Conservation (phyloP, 2,329 filamentous ascomycete genomes). For the Epichloe brachyelytri region DNA sequence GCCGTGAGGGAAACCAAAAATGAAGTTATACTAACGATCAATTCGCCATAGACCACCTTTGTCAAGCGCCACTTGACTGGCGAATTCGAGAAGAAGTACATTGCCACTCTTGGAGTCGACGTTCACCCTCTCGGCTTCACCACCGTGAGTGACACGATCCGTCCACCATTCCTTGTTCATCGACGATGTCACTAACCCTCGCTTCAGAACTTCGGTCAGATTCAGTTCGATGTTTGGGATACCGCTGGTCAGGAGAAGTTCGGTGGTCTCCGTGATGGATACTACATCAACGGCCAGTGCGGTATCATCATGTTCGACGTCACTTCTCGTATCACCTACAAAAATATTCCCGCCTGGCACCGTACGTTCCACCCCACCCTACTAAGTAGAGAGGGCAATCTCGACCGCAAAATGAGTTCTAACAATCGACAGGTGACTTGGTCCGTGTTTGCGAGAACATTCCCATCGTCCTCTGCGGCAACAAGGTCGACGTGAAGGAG, state of each 20-base stretch:
- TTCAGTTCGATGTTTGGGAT: slow-evolving; percentile 99
- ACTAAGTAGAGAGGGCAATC: neutral
- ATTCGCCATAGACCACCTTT: slow-evolving; percentile 74
- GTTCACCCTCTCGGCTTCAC: slow-evolving; percentile 97
- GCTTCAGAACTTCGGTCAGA: slow-evolving; percentile 71
- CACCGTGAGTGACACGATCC: slow-evolving; percentile 56
- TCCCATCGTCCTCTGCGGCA: slow-evolving; percentile 92
- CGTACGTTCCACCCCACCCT: slow-evolving; percentile 49
- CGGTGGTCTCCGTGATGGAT: slow-evolving; percentile 95
- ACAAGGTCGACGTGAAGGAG: slow-evolving; percentile 99
- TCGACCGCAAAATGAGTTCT: slow-evolving; percentile 4
- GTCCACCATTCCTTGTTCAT: neutral
- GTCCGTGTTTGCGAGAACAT: slow-evolving; percentile 99
- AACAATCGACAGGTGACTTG: slow-evolving; percentile 59
- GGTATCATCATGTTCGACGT: slow-evolving; percentile 99
- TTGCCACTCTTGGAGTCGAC: slow-evolving; percentile 97
- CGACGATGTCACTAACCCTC: slow-evolving; percentile 8
- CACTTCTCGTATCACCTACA: slow-evolving; percentile 98
- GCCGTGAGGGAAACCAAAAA: neutral
- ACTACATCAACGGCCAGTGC: slow-evolving; percentile 99
- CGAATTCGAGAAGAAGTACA: slow-evolving; percentile 99
- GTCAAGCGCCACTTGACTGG: slow-evolving; percentile 99
- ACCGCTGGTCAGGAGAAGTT: slow-evolving; percentile 99
- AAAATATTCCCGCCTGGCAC: slow-evolving; percentile 99
- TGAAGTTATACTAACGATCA: slow-evolving; percentile 2